Percentiles rank a stretch among this genome's conserved stretches.
phyloP scores from a whole-genome alignment of 345 rosid species.

The Lepidium sativum region DNA sequence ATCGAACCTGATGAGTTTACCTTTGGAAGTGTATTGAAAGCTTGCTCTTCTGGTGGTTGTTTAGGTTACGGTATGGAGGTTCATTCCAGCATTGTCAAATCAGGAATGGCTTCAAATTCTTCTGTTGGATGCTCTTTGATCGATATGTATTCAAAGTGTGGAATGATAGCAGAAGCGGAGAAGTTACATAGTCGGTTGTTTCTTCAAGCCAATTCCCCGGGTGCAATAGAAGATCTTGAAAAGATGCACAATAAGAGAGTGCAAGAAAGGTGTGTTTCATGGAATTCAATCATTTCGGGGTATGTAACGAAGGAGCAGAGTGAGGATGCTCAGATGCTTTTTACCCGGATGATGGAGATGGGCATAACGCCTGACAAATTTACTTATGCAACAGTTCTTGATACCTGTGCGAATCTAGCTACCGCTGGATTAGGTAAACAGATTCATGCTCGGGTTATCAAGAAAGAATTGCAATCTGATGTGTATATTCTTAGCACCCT shows the following conservation, averaged over 20 bases:
- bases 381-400: constrained; percentile 81
- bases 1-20: constrained; percentile 88
- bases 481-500: constrained; percentile 78
- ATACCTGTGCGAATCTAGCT: constrained; percentile 81
- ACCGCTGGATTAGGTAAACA: constrained; percentile 75
- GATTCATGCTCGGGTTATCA: constrained; percentile 74
- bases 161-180: constrained; percentile 57
- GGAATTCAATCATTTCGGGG: constrained; percentile 72
- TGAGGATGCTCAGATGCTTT: constrained; percentile 69
- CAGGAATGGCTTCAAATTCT: constrained; percentile 50
- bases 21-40: constrained; percentile 85
- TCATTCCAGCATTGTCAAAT: constrained; percentile 63
- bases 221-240: constrained; percentile 46
- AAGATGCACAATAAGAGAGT: constrained; percentile 53
- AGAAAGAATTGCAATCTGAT: constrained; percentile 63
- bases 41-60: constrained; percentile 57
- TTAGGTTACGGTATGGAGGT: constrained; percentile 60
- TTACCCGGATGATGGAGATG: constrained; percentile 55
- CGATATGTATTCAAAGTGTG: constrained; percentile 89
- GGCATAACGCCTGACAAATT: constrained; percentile 67
- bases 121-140: constrained; percentile 76
- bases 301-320: constrained; percentile 56
- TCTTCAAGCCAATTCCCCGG: constrained; percentile 45
- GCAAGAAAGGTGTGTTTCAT: constrained; percentile 44
- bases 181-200: constrained; percentile 64